phyloP scores from a whole-genome alignment of 805 yeast genomes.

The Kuraishia cidri region DNA sequence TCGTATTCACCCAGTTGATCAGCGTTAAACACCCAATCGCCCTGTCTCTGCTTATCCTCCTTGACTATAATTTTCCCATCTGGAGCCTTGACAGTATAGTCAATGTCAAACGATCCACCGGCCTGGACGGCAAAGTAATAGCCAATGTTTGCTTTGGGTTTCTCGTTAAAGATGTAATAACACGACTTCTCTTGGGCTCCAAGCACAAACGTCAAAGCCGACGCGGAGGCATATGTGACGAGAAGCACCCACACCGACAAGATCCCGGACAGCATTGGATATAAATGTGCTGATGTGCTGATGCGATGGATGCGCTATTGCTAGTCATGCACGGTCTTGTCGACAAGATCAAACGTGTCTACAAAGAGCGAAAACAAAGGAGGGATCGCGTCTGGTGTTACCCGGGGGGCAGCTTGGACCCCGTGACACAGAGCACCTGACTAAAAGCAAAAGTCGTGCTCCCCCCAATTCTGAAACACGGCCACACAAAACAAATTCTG shows the following conservation, averaged over 20 bases:
- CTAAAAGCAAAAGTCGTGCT: too few species aligned
- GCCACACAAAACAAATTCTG: too few species aligned
- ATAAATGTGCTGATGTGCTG: too few species aligned
- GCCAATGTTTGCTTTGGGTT: conserved; percentile 50
- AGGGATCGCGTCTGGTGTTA: too few species aligned
- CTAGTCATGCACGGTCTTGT: too few species aligned
- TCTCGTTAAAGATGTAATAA: conserved; percentile 59
- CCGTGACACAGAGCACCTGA: too few species aligned
- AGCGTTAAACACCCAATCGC: conserved; percentile 68
- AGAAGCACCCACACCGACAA: conserved; percentile 1
- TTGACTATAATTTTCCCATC: conserved; percentile 39
- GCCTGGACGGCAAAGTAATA: conserved; percentile 80
- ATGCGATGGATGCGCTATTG: too few species aligned
- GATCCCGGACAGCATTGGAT: too few species aligned
- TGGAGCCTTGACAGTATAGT: conserved; percentile 57
- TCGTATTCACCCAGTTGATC: conserved; percentile 70
- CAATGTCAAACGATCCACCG: conserved; percentile 76
- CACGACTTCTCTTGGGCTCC: conserved; percentile 73
- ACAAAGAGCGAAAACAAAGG: background rate
- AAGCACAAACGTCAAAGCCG: conserved; percentile 65
- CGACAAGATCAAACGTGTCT: background rate
- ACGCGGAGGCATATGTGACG: conserved; percentile 16
- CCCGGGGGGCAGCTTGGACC: too few species aligned
- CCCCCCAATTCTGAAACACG: too few species aligned
- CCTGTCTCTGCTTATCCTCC: conserved; percentile 63